Conservation (phyloP, 257 asterid genomes). For the Henckelia pumila region DNA sequence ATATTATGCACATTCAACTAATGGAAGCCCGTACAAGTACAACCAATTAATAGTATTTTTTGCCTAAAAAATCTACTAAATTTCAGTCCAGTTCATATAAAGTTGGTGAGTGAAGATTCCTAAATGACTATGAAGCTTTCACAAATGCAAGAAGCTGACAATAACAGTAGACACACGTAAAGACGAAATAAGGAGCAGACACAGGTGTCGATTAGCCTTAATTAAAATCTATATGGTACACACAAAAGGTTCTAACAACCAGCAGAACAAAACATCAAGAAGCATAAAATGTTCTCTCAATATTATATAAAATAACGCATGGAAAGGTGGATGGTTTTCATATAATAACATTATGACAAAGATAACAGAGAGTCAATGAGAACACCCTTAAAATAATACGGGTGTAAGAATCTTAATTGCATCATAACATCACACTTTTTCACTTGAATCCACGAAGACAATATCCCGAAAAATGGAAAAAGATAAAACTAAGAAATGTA, state of each 20-base stretch:
- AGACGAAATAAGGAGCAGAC: constrained; percentile 15
- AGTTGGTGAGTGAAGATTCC: constrained; percentile 1
- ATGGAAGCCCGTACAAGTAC: neutral
- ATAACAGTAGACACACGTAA: constrained; percentile 7
- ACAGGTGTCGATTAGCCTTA: neutral
- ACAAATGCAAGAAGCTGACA: constrained; percentile 8
- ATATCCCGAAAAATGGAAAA: constrained; percentile 21
- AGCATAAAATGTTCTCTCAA: neutral
- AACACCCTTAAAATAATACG: neutral
- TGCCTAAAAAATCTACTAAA: neutral
- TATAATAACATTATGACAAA: neutral
- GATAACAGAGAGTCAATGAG: neutral
- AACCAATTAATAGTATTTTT: neutral
- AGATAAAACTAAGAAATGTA: constrained; percentile 23
- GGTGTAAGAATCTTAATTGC: neutral
- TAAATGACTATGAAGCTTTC: neutral
- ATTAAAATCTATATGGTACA: constrained; percentile 17
- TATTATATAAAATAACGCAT: neutral
- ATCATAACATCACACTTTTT: neutral
- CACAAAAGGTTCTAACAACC: constrained; percentile 22
- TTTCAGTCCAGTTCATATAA: neutral
- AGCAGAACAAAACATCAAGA: constrained; percentile 10
- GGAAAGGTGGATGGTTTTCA: neutral
- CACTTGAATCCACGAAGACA: constrained; percentile 22
- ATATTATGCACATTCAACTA: neutral